Evolutionary conservation across 2,329 filamentous ascomycete species (phyloP), one percentile per base, ranked within the genome.

Genomic region (Ceratocystis huliohia): DNA sequence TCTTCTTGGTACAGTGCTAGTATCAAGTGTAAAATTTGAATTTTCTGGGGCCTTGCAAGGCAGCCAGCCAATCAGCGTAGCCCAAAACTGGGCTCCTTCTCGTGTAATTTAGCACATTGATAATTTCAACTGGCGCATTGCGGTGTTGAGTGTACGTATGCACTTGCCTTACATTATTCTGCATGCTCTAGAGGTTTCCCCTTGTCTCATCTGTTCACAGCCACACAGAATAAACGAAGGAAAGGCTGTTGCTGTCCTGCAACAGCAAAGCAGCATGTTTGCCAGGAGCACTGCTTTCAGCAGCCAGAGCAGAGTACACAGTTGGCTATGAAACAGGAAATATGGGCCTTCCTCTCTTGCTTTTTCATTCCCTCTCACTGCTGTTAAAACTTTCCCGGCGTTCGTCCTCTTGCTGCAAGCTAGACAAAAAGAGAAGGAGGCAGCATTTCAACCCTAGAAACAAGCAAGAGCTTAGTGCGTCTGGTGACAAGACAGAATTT

Each of bases 121-220:
- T 25, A 20, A 53, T 53, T 53, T 25, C 10, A 28, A n/a, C 17
- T 22, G 48, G 48, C 25, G 48, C 22, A 53, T 10, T 28, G 20
- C 7, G 25, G 48, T 28, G 22, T 25, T 53, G 48, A 3, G 25
- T 17, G 15, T 53, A 53, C 48, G 25, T 53, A 50, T 25, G 48
- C 6, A 53, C 48, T 25, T 53, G 25, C 22, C 7, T 53, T 25
- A 28, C 48, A 8, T 53, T 53, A 15, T 41, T 41, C 10, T 41
- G 37, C 10, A 15, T 13, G 37, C 10, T 25, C 20, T 53, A 8
- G 48, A 25, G 15, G 28, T 7, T 25, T 28, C 20, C 48, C 48
- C 48, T 53, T 59, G 56, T 59, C 56, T 59, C 56, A 37, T 59
- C 56, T 59, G 56, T 30, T 37, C 56, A 59, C 56, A 59, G 56